Base-by-base conservation (phyloP, 495 filamentous ascomycete genomes). In the Massariosphaeria phaeospora region DNA sequence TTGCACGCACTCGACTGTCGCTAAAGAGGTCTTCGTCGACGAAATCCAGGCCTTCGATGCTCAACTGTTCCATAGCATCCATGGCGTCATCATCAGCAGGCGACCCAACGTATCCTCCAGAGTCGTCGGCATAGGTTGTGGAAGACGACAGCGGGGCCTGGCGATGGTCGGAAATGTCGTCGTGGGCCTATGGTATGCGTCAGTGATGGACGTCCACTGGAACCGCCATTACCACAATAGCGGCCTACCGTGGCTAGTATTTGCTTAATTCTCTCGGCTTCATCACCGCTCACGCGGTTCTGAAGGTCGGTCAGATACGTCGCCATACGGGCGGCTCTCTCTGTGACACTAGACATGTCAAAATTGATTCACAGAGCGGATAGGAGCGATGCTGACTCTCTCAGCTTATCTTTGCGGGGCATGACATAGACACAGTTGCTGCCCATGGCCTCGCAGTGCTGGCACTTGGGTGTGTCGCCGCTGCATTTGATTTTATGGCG, bases 1-100 rank as follows among this genome's bases (percentile, higher is more conserved):
- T 78, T 6, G 69, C 65, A 52, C 67, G 55, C 5, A 71, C 65
- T 26, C 65, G 63, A 48, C 75, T 70, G 26, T 66, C 76, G 30
- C 73, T 73, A 56, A 82, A 80, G n/a, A 76, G 63, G 41, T 85
- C 82, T 59, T 58, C 56, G 30, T 59, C 48, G 18, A 53, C 36
- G 1, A 47, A 23, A 36, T 59, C 56, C 8, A 48, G 24, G 27
- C 40, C 20, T n/a, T 40, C 48, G 17, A 25, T 25, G 33, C 42
- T 30, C 15, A 59, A 1, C 24, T 15, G 13, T 6, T 34, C 43
- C 7, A 35, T 23, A 2, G 43, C 31, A 25, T 35, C 35, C 17
- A 10, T 29, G 1, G n/a, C n/a, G n/a, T n/a, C n/a, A n/a, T 24
- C 49, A 17, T 41, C 7, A 1, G 21, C 40, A 26, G 11, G 2